A percentile compares a stretch with the other conserved stretches of the same genome.
Conservation (phyloP, 768 basidiomycete genomes). For the Boletus speciosus region DNA sequence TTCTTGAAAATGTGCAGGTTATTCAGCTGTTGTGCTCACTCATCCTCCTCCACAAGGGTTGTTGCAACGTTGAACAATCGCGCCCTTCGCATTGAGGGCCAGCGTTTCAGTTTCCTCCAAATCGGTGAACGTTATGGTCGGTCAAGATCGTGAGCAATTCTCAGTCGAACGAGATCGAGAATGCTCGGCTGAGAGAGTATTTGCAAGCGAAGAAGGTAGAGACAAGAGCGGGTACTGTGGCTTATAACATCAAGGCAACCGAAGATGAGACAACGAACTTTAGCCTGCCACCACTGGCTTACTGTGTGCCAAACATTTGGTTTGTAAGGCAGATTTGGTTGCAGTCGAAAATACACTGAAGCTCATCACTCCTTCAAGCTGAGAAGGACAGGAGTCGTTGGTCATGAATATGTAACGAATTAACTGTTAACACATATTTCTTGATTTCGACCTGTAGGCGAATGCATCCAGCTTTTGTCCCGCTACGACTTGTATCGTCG, state of each 20-base stretch:
- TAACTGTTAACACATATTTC: background rate
- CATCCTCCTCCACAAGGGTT: slow-evolving; percentile 2
- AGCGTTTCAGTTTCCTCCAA: slow-evolving; percentile 9
- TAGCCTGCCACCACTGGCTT: slow-evolving; percentile 26
- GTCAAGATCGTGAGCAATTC: slow-evolving; percentile 6
- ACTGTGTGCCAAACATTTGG: slow-evolving; percentile 18
- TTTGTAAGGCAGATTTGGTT: slow-evolving; percentile 5
- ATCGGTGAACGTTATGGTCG: slow-evolving; percentile 8
- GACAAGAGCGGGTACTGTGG: slow-evolving; percentile 4
- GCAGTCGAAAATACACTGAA: background rate
- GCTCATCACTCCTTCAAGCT: background rate
- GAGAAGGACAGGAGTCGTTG: background rate
- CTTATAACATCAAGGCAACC: slow-evolving; percentile 6
- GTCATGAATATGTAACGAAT: background rate
- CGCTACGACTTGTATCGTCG: background rate
- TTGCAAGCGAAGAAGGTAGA: slow-evolving; percentile 17
- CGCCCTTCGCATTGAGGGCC: slow-evolving; percentile 18
- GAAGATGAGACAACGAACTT: slow-evolving; percentile 25
- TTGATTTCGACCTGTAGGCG: background rate
- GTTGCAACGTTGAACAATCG: slow-evolving; percentile 1
- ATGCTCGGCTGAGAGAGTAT: slow-evolving; percentile 7
- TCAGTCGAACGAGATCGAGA: slow-evolving; percentile 6
- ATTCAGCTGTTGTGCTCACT: slow-evolving; percentile 22
- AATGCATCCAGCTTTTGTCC: background rate
- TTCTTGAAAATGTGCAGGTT: slow-evolving; percentile 7